These are phyloP conservation scores for Protomyces macrosporus DNA, from an alignment of 1,139 yeast species.

Conservation along the genomic window DNA sequence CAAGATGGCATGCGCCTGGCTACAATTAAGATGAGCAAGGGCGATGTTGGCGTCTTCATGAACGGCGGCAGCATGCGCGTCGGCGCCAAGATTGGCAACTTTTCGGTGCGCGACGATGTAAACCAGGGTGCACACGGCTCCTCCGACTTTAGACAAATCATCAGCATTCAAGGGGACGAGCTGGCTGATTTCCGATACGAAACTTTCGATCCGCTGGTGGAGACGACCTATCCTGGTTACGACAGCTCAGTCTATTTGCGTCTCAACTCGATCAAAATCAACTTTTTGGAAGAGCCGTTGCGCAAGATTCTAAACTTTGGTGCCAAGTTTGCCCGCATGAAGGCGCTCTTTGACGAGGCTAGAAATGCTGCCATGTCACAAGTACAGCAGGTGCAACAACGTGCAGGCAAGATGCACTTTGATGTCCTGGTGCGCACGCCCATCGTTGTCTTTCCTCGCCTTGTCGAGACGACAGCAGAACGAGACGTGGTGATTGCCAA, in stretches of 20 bases:
- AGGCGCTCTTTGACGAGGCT: constrained; percentile 77
- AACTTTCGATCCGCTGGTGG: constrained; percentile 52
- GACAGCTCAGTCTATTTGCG: constrained; percentile 60
- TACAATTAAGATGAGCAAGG: constrained; percentile 69
- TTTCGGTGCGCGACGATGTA: constrained; percentile 71
- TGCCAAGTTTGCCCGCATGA: constrained; percentile 77
- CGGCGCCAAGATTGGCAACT: constrained; percentile 69
- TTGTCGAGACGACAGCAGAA: constrained; percentile 39
- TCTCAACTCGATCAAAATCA: constrained; percentile 68
- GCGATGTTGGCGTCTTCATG: constrained; percentile 58
- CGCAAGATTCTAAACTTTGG: constrained; percentile 61
- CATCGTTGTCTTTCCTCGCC: constrained; percentile 67
- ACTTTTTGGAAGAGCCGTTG: constrained; percentile 76
- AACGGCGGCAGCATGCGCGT: constrained; percentile 77
- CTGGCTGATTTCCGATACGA: constrained; percentile 80
- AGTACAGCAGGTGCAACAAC: constrained; percentile 60
- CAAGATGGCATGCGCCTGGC: constrained; percentile 83
- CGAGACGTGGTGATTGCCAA: constrained; percentile 65
- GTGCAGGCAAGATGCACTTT: constrained; percentile 56
- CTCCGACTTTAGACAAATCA: constrained; percentile 58
- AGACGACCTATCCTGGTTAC: constrained; percentile 43
- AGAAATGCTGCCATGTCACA: constrained; percentile 75
- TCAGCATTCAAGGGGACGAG: constrained; percentile 76
- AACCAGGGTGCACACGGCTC: constrained; percentile 52
- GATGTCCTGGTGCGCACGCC: constrained; percentile 76